Conservation (phyloP, 169 alveolate genomes). For the Eimeria maxima region DNA sequence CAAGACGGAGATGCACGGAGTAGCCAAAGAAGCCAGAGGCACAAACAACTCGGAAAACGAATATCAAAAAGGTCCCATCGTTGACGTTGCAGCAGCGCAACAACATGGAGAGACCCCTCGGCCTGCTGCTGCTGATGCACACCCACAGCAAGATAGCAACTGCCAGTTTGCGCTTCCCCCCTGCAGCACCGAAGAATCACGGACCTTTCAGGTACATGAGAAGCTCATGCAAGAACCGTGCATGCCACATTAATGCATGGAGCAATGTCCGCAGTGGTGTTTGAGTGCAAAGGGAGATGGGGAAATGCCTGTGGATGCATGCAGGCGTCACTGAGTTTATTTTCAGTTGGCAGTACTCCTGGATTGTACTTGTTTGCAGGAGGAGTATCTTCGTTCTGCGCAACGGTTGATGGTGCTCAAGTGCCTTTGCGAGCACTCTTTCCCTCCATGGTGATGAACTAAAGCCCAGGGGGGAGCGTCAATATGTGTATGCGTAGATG, state of each 20-base stretch:
- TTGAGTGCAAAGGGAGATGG: not conserved
- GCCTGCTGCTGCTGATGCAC: not conserved
- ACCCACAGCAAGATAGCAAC: not conserved
- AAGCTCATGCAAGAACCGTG: not conserved
- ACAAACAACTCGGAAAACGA: not conserved
- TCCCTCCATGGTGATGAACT: slow-evolving; percentile 22
- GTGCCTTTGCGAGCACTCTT: slow-evolving; percentile 54
- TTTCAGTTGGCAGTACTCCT: not conserved
- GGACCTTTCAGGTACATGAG: slow-evolving; percentile 23
- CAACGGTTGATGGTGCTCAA: slow-evolving; percentile 43
- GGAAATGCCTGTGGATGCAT: not conserved
- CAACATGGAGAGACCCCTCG: not conserved
- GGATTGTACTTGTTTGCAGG: not conserved
- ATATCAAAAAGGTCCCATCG: not conserved
- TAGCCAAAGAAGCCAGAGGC: not conserved
- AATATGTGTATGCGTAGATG: too few species aligned
- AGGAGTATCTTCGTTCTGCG: slow-evolving; percentile 46
- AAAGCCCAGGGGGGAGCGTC: not conserved
- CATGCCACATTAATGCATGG: not conserved
- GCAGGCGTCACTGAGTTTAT: not conserved
- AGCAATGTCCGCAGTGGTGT: not conserved
- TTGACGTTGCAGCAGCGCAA: not conserved
- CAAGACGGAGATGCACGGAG: not conserved
- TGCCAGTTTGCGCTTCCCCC: not conserved
- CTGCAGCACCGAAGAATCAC: slow-evolving; percentile 55